These are phyloP conservation scores for Sherardia arvensis DNA, from an alignment of 257 asterid species.

Conservation along the genomic window DNA sequence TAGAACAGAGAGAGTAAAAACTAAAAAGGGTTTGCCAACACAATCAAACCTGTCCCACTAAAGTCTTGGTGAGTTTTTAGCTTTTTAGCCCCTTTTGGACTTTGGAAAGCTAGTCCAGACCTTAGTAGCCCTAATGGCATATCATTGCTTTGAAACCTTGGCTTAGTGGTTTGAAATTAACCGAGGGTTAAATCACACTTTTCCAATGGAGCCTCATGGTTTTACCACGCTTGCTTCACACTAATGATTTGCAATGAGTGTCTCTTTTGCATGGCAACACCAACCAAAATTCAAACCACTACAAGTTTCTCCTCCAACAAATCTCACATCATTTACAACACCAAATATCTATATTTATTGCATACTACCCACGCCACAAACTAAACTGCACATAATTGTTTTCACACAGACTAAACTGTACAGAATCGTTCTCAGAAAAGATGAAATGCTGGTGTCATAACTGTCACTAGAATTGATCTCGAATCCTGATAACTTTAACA, in stretches of 20 bases:
- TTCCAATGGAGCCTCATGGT: slow-evolving; percentile 18
- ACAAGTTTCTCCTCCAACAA: background rate
- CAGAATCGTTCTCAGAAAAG: too few species aligned
- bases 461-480: too few species aligned
- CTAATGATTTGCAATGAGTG: slow-evolving; percentile 19
- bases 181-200: slow-evolving; percentile 10
- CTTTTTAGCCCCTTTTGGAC: slow-evolving; percentile 19
- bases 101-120: slow-evolving; percentile 19
- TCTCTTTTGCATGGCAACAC: slow-evolving; percentile 22
- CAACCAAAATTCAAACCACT: slow-evolving; percentile 12
- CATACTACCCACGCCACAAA: background rate
- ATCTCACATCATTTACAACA: slow-evolving; percentile 12
- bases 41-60: slow-evolving; percentile 54
- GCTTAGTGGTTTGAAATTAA: slow-evolving; percentile 19
- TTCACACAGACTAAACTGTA: too few species aligned
- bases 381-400: background rate
- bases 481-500: too few species aligned
- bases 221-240: slow-evolving; percentile 17
- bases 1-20: slow-evolving; percentile 28
- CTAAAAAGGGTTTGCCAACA: slow-evolving; percentile 40
- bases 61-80: slow-evolving; percentile 18
- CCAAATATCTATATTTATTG: background rate
- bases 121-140: slow-evolving; percentile 7
- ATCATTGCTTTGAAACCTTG: slow-evolving; percentile 19
- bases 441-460: too few species aligned